Percentiles rank a stretch among this genome's conserved stretches.
phyloP scores from a whole-genome alignment of 345 rosid species.

The Fremontodendron californicum region DNA sequence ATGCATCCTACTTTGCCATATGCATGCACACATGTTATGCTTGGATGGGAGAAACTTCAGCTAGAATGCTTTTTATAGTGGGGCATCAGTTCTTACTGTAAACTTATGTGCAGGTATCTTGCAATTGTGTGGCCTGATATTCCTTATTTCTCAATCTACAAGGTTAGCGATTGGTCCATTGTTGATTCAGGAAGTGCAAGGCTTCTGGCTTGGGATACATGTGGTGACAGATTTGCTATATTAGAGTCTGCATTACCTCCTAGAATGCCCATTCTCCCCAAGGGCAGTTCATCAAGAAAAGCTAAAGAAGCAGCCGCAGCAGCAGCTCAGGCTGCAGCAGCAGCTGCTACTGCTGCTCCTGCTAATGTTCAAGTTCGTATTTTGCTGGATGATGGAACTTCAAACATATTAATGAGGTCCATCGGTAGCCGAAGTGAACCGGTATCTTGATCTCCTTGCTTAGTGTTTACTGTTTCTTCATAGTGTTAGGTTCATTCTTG shows the following conservation, averaged over 20 bases:
- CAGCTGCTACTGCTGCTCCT: constrained; percentile 92
- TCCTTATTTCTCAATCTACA: constrained; percentile 88
- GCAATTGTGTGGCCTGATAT: constrained; percentile 98
- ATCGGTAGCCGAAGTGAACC: constrained; percentile 90
- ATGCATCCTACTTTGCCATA: constrained; percentile 6
- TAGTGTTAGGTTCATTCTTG: not conserved
- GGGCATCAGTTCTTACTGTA: constrained; percentile 16
- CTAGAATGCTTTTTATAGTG: constrained; percentile 5
- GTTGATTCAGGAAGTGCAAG: constrained; percentile 99
- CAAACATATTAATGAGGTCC: constrained; percentile 94
- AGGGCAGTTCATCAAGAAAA: constrained; percentile 84
- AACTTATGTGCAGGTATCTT: constrained; percentile 69
- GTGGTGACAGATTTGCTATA: constrained; percentile 89
- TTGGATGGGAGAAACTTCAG: constrained; percentile 2
- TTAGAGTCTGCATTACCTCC: constrained; percentile 79
- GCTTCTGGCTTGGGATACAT: constrained; percentile 94
- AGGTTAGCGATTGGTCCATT: constrained; percentile 91
- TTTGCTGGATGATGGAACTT: constrained; percentile 97
- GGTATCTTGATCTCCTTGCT: constrained; percentile 42
- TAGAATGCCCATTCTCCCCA: constrained; percentile 81
- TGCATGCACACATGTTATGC: not conserved
- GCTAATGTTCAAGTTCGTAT: constrained; percentile 99
- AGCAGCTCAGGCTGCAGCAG: constrained; percentile 95
- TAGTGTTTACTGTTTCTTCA: constrained; percentile 7
- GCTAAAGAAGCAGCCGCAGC: constrained; percentile 98